Evolutionary conservation across 2,329 filamentous ascomycete genomes (phyloP), one percentile per base, ranked within the genome.

Genomic region (Aspergillus sojae): DNA sequence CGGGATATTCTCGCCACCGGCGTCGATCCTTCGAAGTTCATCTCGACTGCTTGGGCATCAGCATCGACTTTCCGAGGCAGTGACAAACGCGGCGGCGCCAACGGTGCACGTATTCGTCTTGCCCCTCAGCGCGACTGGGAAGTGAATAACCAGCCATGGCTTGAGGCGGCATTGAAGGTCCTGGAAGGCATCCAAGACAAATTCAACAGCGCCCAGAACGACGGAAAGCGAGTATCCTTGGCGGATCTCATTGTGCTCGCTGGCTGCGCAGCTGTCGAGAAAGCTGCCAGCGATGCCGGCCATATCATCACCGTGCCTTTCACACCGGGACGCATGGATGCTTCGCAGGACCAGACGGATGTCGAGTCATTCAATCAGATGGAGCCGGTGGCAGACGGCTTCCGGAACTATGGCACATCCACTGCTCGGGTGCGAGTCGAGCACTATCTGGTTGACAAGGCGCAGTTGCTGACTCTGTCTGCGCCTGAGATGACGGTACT

Each of bases 31-130:
- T 82, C 83, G 62, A 87, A 88, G 78, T 82, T 93, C 63, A 84
- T 93, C 60, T 83, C 84, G 11, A 84, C 85, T 11, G 89, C 90
- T 28, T 92, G 88, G 87, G 87, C 87, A 1, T 87, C 90, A 0
- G 89, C 89, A 28, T 89, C 89, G 2, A 89, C 88, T 34, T 92
- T 89, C 87, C 89, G 90, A 65, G 85, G 88, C 70, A 86, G 87
- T 69, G 91, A 94, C 83, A 93, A 93, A 87, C 91, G 91, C 68
- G 91, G 91, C 69, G 91, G 91, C 74, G 91, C 91, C 79, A 94
- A 94, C 72, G 91, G 91, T 71, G 91, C 87, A 16, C 91, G 91
- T 70, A 91, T 94, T 71, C 88, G 89, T 39, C 89, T 94, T 12
- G 82, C 84, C 65, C 91, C 91, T 28, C 88, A 91, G 80, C 88